Evolutionary conservation across 2,329 filamentous ascomycete species (phyloP).

Genomic region (Fusarium equiseti): DNA sequence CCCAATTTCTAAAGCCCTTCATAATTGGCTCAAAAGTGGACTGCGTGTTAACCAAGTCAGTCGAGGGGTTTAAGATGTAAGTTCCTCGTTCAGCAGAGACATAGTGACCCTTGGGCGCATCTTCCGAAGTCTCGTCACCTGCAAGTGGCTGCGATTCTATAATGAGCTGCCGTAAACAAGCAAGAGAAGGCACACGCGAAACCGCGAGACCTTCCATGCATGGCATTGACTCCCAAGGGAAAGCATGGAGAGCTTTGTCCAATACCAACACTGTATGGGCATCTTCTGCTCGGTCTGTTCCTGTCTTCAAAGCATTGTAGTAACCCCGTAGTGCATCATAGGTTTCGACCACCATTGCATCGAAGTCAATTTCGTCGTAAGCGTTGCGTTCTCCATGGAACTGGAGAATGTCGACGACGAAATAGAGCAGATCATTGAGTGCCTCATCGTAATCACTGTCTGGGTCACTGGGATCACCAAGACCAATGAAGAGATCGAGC

Average conservation of each 20-base stretch:
- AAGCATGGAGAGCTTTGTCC: slow-evolving; percentile 89
- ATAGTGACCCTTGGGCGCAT: slow-evolving; percentile 60
- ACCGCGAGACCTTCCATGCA: slow-evolving; percentile 84
- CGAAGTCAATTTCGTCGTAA: slow-evolving; percentile 97
- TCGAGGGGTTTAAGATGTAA: slow-evolving; percentile 90
- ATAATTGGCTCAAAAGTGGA: slow-evolving; percentile 76
- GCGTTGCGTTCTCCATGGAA: slow-evolving; percentile 97
- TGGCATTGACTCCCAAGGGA: slow-evolving; percentile 96
- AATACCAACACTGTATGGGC: slow-evolving; percentile 88
- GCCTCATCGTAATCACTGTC: slow-evolving; percentile 85
- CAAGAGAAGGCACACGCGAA: slow-evolving; percentile 88
- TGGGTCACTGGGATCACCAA: slow-evolving; percentile 78
- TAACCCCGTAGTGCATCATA: slow-evolving; percentile 86
- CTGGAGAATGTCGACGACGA: slow-evolving; percentile 94
- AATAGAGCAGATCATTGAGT: slow-evolving; percentile 93
- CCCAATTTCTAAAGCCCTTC: slow-evolving; percentile 77
- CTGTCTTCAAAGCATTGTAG: slow-evolving; percentile 65
- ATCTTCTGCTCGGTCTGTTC: slow-evolving; percentile 57
- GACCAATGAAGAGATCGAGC: slow-evolving; percentile 87
- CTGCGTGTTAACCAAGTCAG: slow-evolving; percentile 85
- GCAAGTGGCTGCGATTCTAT: slow-evolving; percentile 58
- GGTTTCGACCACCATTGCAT: slow-evolving; percentile 88
- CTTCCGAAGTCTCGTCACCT: slow-evolving; percentile 16
- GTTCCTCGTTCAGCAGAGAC: slow-evolving; percentile 69
- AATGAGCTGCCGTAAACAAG: slow-evolving; percentile 82